Evolutionary conservation across 345 rosid species (phyloP).

Genomic region (Euphorbia pulcherrima): DNA sequence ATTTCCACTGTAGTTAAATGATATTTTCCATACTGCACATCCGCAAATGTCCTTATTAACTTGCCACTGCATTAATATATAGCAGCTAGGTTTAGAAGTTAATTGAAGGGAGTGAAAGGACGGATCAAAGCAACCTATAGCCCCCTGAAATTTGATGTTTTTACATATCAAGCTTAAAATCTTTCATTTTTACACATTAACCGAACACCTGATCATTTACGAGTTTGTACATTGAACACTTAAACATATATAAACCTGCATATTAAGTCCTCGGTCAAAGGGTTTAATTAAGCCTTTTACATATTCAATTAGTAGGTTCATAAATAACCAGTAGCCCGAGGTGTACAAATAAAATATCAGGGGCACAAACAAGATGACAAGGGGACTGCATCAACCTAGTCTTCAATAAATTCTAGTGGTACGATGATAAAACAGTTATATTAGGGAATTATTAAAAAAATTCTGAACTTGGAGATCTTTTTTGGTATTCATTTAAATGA

Average conservation of each 20-base stretch:
- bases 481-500: not conserved
- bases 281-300: not conserved
- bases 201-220: too few relatives aligned
- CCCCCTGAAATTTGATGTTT: too few relatives aligned
- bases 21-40: slow-evolving; percentile 26
- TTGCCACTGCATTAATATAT: slow-evolving; percentile 47
- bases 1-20: slow-evolving; percentile 27
- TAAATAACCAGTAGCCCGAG: too few relatives aligned
- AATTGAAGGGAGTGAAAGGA: not conserved
- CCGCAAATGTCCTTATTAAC: slow-evolving; percentile 22
- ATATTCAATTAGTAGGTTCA: not conserved
- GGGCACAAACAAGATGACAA: too few relatives aligned
- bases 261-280: not conserved
- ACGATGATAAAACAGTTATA: too few relatives aligned
- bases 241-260: not conserved
- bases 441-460: not conserved
- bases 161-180: too few relatives aligned
- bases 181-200: too few relatives aligned
- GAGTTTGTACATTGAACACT: too few relatives aligned
- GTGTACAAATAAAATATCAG: not conserved
- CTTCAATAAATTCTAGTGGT: too few relatives aligned
- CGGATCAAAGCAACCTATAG: not conserved
- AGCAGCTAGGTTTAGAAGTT: slow-evolving; percentile 8
- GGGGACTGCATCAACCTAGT: too few relatives aligned
- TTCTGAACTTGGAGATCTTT: not conserved